Evolutionary conservation across 306 rosid genomes (phyloP).

Genomic region (Notholithocarpus densiflorus): DNA sequence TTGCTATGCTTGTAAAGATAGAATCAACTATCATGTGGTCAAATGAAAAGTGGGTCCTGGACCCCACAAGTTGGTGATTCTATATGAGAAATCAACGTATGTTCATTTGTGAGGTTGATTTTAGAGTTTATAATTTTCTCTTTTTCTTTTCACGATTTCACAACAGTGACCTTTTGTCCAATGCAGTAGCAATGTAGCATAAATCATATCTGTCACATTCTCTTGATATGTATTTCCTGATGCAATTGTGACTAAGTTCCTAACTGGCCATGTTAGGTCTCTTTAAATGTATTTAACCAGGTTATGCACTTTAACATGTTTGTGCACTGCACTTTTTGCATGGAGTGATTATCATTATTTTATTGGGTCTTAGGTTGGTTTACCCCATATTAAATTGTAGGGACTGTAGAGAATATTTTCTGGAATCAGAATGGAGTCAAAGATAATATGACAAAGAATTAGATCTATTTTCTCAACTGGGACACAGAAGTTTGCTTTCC

Average conservation of each 20-base stretch:
- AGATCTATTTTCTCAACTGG: slow-evolving; percentile 16
- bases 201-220: slow-evolving; percentile 1
- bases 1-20: slow-evolving; percentile 39
- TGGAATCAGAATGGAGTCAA: slow-evolving; percentile 22
- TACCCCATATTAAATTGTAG: slow-evolving; percentile 25
- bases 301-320: slow-evolving; percentile 30
- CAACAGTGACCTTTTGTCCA: slow-evolving; percentile 10
- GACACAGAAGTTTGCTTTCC: slow-evolving; percentile 13
- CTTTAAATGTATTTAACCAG: slow-evolving; percentile 9
- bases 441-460: slow-evolving; percentile 32
- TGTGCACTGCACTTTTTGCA: slow-evolving; percentile 35
- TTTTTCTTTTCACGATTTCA: slow-evolving; percentile 14
- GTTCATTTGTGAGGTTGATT: slow-evolving; percentile 35
- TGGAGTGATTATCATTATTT: slow-evolving; percentile 24
- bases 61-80: slow-evolving; percentile 13
- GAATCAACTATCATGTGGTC: slow-evolving; percentile 53
- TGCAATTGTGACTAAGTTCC: slow-evolving; percentile 11
- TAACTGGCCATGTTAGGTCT: background rate
- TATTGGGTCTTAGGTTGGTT: slow-evolving; percentile 21
- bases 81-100: slow-evolving; percentile 16
- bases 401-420: slow-evolving; percentile 25
- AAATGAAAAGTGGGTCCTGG: slow-evolving; percentile 48
- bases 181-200: slow-evolving; percentile 11
- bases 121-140: slow-evolving; percentile 2
- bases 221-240: slow-evolving; percentile 16